These are phyloP conservation scores for Zopfia rhizophila DNA, from an alignment of 2,329 filamentous ascomycete genomes.

Conservation along the genomic window DNA sequence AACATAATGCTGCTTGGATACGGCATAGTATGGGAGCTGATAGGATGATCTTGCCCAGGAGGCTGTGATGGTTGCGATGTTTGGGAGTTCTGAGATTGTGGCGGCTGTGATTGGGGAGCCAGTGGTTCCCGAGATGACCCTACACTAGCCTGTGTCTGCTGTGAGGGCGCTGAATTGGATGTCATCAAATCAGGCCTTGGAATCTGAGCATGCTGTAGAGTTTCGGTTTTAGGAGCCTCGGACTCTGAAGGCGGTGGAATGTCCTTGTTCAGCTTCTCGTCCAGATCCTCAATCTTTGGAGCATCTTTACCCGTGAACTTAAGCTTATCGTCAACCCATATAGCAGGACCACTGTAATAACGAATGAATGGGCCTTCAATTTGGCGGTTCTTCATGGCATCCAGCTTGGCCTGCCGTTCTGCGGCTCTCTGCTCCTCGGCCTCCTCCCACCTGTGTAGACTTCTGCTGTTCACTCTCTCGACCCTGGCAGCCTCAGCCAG, in stretches of 20 bases:
- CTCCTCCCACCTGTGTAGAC: constrained; percentile 91
- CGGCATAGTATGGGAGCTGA: constrained; percentile 31
- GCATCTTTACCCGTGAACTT: constrained; percentile 69
- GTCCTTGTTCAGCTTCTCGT: constrained; percentile 50
- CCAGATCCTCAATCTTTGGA: constrained; percentile 47
- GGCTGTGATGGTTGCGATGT: constrained; percentile 3
- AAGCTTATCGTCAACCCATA: constrained; percentile 80
- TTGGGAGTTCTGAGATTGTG: constrained; percentile 27
- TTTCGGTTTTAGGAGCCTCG: constrained; percentile 15
- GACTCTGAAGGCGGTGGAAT: constrained; percentile 16
- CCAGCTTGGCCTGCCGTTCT: constrained; percentile 82
- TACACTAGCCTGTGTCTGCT: constrained; percentile 16
- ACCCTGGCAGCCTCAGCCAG: constrained; percentile 83
- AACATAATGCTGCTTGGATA: constrained; percentile 45
- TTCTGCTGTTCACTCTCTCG: constrained; percentile 89
- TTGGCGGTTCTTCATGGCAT: constrained; percentile 86
- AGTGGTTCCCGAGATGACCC: constrained; percentile 13
- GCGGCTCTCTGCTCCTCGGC: constrained; percentile 89
- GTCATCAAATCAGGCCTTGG: background rate
- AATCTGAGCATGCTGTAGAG: background rate
- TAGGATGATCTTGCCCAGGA: constrained; percentile 23
- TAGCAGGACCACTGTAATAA: constrained; percentile 91
- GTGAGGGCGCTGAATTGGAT: constrained; percentile 1
- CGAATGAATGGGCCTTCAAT: constrained; percentile 90
- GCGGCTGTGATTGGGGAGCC: constrained; percentile 24